Base-by-base conservation (phyloP, 2,329 filamentous ascomycete genomes). In the Trichophyton mentagrophytes region DNA sequence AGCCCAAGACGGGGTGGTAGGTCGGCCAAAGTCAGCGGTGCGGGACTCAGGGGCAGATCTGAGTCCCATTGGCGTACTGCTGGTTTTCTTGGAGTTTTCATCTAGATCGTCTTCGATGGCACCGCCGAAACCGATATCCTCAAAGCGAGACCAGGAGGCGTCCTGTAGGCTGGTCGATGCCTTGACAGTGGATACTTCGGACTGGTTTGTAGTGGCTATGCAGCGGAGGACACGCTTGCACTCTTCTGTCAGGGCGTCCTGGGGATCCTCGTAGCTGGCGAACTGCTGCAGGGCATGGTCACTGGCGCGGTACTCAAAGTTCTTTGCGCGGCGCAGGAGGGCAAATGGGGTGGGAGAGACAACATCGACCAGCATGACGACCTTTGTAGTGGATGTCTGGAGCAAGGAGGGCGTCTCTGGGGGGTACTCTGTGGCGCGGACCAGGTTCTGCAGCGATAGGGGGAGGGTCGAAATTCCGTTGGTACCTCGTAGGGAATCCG, bases 1-100 rank as follows among this genome's bases (percentile, higher is more conserved):
- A 2, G 93, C 93, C 93, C 93, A 99, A 0, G 93, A 97, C 0
- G 93, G 93, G 0, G 93, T 99, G 0, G 90, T 97, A 1, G 93
- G 93, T 61, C 93, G 83, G 40, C 83, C 90, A 53, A 87, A 74
- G 61, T 86, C 83, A 49, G 80, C 80, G n/a, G 74, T 80, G 58
- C 82, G 82, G 8, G 89, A 89, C 4, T 82, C 81, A 15, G 90
- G 84, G 4, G 83, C 83, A 13, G 81, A 82, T 15, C 49, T 53
- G 3, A 53, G 22, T 27, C 22, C 49, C 13, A 40, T 20, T 4
- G 55, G 55, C 42, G 95, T 72, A 20, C 82, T 83, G 58, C 73
- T 70, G 17, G 72, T 66, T 25, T 73, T 73, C 22, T 65, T 65
- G 4, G 70, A 58, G 15, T 66, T 62, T 17, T 66, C 62, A 57